These are phyloP conservation scores for Tieghemostelium lacteum DNA, from an alignment of 78 protist species.

Conservation along the genomic window DNA sequence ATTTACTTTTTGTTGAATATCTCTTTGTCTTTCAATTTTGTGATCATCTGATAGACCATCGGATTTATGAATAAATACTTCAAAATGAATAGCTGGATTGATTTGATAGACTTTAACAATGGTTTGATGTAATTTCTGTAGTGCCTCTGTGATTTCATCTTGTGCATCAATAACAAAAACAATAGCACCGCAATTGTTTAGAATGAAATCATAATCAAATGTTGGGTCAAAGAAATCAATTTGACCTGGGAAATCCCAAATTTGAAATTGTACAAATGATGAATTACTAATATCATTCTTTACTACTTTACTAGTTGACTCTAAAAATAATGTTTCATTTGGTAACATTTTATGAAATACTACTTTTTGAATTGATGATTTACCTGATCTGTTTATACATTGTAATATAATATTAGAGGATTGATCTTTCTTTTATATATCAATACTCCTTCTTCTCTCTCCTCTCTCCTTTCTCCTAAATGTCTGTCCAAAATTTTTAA, in stretches of 20 bases:
- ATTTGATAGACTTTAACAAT: slow-evolving; percentile 80
- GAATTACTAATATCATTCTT: slow-evolving; percentile 86
- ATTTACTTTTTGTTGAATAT: slow-evolving; percentile 88
- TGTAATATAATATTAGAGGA: neutral
- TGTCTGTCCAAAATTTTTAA: neutral
- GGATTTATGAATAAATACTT: slow-evolving; percentile 97
- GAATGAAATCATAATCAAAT: slow-evolving; percentile 85
- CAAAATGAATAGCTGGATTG: slow-evolving; percentile 90
- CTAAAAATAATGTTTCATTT: slow-evolving; percentile 96
- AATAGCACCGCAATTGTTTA: slow-evolving; percentile 94
- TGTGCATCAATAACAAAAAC: slow-evolving; percentile 97
- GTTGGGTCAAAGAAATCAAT: slow-evolving; percentile 87
- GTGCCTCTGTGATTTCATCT: slow-evolving; percentile 84
- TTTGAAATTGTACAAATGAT: slow-evolving; percentile 93
- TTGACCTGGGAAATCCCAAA: slow-evolving; percentile 98
- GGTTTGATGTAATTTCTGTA: slow-evolving; percentile 80
- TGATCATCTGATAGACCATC: slow-evolving; percentile 94
- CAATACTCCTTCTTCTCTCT: neutral
- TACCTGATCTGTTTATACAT: slow-evolving; percentile 86
- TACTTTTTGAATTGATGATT: slow-evolving; percentile 94
- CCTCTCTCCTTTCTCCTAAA: neutral
- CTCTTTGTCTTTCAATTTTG: slow-evolving; percentile 91
- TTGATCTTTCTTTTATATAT: neutral
- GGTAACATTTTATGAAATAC: slow-evolving; percentile 98
- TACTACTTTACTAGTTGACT: slow-evolving; percentile 87